A percentile compares a stretch with the other conserved stretches of the same genome.
Evolutionary conservation across 139 green algal species (phyloP).

Genomic region (Volvox africanus): DNA sequence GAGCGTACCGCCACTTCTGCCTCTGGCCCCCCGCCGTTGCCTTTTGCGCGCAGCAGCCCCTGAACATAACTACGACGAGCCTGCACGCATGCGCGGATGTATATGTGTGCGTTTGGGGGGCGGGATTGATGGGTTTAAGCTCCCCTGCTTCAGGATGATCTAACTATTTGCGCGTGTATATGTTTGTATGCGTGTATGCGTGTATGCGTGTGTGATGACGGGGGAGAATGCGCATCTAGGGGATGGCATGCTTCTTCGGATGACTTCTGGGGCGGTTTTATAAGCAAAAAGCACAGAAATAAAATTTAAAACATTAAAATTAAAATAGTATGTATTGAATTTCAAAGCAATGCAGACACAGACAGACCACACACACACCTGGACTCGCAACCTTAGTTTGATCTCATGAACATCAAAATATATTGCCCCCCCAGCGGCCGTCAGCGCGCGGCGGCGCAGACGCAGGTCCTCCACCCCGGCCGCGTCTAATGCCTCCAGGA

Average conservation of each 20-base stretch:
- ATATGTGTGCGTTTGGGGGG: not conserved
- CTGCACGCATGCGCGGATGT: not conserved
- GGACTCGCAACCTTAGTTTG: conserved; percentile 39
- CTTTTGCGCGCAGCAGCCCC: conserved; percentile 28
- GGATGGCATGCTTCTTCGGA: too few species aligned
- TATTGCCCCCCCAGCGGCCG: conserved; percentile 6
- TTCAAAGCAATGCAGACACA: too few species aligned
- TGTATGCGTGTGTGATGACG: too few species aligned
- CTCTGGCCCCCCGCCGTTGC: conserved; percentile 17
- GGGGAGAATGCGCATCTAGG: too few species aligned
- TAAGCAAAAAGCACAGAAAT: too few species aligned
- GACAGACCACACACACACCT: not conserved
- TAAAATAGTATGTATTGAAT: too few species aligned
- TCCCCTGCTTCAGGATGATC: too few species aligned
- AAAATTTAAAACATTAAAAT: too few species aligned
- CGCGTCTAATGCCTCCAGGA: conserved; percentile 9
- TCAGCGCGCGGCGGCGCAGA: conserved; percentile 25
- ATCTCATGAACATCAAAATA: conserved; percentile 37
- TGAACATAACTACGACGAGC: conserved; percentile 21
- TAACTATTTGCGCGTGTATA: too few species aligned
- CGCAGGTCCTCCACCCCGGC: conserved; percentile 21
- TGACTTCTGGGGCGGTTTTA: too few species aligned
- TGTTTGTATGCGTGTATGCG: too few species aligned
- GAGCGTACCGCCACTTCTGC: conserved; percentile 27
- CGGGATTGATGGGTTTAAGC: not conserved